Conservation (phyloP, 2,329 filamentous ascomycete species). For the Diplodia mutila region DNA sequence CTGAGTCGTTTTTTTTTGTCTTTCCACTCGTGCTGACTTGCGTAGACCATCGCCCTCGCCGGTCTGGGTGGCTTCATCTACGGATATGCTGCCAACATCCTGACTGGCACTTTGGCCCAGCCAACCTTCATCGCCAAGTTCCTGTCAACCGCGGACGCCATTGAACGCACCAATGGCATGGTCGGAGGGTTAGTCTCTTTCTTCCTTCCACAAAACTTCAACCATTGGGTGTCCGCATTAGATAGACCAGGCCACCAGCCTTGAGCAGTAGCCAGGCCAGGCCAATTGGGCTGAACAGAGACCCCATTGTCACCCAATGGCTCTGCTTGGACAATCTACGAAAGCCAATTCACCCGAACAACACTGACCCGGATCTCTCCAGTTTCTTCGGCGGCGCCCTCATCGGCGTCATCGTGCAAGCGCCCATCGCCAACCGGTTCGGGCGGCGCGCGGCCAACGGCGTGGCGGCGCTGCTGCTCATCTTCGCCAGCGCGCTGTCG, state of each 20-base stretch:
- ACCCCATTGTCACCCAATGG: too few relatives aligned
- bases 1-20: background rate
- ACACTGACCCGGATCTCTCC: conserved; percentile 2
- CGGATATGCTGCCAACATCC: conserved; percentile 37
- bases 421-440: conserved; percentile 31
- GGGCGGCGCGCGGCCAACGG: conserved; percentile 31
- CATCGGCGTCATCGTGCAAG: conserved; percentile 32
- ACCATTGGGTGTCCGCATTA: background rate
- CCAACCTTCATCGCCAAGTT: conserved; percentile 35
- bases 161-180: conserved; percentile 30
- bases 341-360: background rate
- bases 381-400: conserved; percentile 33
- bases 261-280: too few relatives aligned
- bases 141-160: conserved; percentile 29
- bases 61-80: conserved; percentile 37
- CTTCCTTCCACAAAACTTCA: background rate
- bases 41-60: conserved; percentile 27
- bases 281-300: too few relatives aligned
- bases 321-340: too few relatives aligned
- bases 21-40: too few relatives aligned
- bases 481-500: conserved; percentile 16
- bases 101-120: conserved; percentile 37
- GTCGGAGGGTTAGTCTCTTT: conserved; percentile 28
- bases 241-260: too few relatives aligned
- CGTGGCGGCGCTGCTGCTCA: conserved; percentile 18